Evolutionary conservation across 257 asterid species (phyloP), one percentile per base, ranked within the genome.

Genomic region (Thymus mandschuricus): DNA sequence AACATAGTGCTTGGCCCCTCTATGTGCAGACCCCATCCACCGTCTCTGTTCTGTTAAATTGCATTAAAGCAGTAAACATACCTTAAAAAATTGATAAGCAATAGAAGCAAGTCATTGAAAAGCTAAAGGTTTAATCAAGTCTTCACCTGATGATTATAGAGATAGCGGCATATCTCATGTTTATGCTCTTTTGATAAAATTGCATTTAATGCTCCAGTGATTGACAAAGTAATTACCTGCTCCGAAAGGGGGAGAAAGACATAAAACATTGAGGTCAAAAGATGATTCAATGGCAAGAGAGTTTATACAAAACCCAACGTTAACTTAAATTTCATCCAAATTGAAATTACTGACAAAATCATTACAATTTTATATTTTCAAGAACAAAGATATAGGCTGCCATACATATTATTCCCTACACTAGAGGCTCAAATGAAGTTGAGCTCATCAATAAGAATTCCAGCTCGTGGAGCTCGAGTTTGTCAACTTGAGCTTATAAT

Each of bases 11-110:
- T 92, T 58, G 93, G 99, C 75, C 99, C 91, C 82, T 95, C 99
- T 72, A 95, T 92, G 80, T 95, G 99, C 84, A 95, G 87, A 73
- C 99, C 98, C 98, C 99, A 95, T 69, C 99, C 99, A 79, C 99
- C 99, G 75, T 95, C 99, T 50, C 66, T 75, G 81, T 92, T 58
- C 64, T 95, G 92, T 78, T 70, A 74, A 69, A 74, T 38, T 11
- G 59, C 59, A 66, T 67, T 71, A 30, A 45, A 77, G 9, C 63
- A 63, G 77, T 57, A 71, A 62, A 72, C 15, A 59, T 49, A 62
- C 44, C 21, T 65, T 35, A 61, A 68, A 63, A 35, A 35, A 61
- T 71, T 40, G 49, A 54, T 48, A 61, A 48, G 75, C 41, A 57
- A 49, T 9, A 66, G 74, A 54, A 75, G 48, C 67, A 64, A 63